Evolutionary conservation across 1,284 basidiomycete species (phyloP), one percentile per base, ranked within the genome.

Genomic region (Erythrobasidium hasegawianum): DNA sequence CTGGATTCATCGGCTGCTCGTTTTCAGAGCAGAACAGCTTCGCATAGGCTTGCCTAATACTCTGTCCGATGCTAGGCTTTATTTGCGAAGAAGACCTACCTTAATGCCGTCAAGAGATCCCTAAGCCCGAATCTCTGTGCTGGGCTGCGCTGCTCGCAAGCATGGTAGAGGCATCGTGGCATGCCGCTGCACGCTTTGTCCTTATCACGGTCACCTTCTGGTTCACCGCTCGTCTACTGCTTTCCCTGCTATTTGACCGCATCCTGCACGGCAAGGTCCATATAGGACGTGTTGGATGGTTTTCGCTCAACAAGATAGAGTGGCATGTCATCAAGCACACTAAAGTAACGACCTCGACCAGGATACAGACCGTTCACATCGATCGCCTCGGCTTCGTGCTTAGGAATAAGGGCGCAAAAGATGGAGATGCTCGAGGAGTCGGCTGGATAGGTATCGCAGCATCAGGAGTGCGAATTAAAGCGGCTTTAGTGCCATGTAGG

Each of bases 221-320:
- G 62, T 55, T 45, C 5, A 38, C 50, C 2, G 62, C 62, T 11
- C 40, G 62, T 26, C 47, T 65, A 9, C n/a, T 65, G 13, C 55
- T 65, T n/a, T 38, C 55, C 9, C 53, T 65, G 11, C n/a, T 65
- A 2, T 49, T 20, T 24, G 38, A 4, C 1, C 62, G 62, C 26
- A 47, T 65, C 43, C 62, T 65, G 1, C 62, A 50, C 24, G 27
- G 39, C 11, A 39, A 47, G 41, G 5, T 58, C 41, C 55, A 41
- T 22, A 53, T 64, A 8, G 61, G 61, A 9, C 39, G 38, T n/a
- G 56, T 65, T n/a, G 62, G 62, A 14, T 65, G 62, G 62, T 27
- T 47, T 29, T 58, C 43, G 11, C 41, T 65, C 2, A 57, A 43
- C 45, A 52, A 65, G 20, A 39, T 65, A 27, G 45, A 65, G 27